Evolutionary conservation across 257 asterid genomes (phyloP).

Genomic region (Capsicum baccatum): DNA sequence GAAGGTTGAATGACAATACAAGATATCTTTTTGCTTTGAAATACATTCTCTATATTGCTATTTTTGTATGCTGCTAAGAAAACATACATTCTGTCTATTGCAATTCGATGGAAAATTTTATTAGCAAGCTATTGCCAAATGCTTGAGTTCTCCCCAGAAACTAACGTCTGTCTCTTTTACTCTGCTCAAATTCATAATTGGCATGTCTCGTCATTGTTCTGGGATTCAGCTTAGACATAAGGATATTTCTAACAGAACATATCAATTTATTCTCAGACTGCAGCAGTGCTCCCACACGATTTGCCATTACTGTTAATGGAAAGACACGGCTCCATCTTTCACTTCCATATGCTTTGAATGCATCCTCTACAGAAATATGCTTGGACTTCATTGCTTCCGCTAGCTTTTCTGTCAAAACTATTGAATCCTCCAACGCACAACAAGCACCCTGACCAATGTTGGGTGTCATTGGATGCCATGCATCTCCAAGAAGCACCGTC

Average conservation of each 20-base stretch:
- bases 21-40: background rate
- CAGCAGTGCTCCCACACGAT: conserved; percentile 61
- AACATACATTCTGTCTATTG: background rate
- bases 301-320: conserved; percentile 63
- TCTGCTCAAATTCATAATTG: conserved; percentile 57
- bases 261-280: conserved; percentile 65
- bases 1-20: background rate
- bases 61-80: background rate
- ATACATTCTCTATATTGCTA: background rate
- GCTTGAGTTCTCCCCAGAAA: background rate
- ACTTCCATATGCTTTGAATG: conserved; percentile 59
- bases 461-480: conserved; percentile 99
- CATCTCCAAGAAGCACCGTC: conserved; percentile 81
- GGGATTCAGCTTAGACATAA: conserved; percentile 65
- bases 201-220: conserved; percentile 70
- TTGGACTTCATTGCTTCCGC: conserved; percentile 49
- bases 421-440: conserved; percentile 80
- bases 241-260: conserved; percentile 62
- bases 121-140: background rate
- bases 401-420: conserved; percentile 60
- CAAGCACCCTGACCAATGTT: conserved; percentile 94
- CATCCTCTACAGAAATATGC: conserved; percentile 54
- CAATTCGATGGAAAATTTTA: background rate
- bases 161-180: background rate
- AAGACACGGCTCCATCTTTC: conserved; percentile 73